A percentile compares a stretch with the other conserved stretches of the same genome.
phyloP scores from a whole-genome alignment of 345 rosid genomes.

The Populus pruinosa region DNA sequence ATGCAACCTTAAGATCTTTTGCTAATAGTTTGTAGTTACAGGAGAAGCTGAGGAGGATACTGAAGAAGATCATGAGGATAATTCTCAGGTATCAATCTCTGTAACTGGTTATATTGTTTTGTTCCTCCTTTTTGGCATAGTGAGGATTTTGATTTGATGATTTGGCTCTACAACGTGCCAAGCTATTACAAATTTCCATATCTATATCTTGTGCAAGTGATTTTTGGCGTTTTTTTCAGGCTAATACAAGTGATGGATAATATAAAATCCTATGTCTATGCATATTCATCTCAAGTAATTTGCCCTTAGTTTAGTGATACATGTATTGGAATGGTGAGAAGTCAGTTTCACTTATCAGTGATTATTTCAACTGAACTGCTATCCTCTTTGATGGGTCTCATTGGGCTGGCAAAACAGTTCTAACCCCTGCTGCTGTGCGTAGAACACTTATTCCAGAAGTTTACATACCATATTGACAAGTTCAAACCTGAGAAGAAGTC shows the following conservation, averaged over 20 bases:
- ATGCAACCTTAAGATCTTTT: not conserved
- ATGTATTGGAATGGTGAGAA: not conserved
- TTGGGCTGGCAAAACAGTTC: not conserved
- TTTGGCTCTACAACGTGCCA: not conserved
- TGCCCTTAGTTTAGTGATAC: not conserved
- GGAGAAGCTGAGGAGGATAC: conserved; percentile 47
- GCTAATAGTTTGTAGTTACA: conserved; percentile 34
- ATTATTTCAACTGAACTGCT: not conserved
- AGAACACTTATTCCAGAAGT: no score
- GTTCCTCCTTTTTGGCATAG: not conserved
- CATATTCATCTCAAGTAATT: not conserved
- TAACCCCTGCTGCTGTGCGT: not conserved
- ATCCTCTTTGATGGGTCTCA: not conserved
- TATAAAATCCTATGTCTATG: not conserved
- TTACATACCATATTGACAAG: no score
- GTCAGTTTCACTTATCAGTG: not conserved
- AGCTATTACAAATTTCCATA: not conserved
- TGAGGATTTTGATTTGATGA: not conserved
- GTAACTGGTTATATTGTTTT: not conserved
- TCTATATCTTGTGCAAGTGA: not conserved
- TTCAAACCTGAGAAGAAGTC: no score
- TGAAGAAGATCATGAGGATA: conserved; percentile 46
- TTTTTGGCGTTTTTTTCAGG: not conserved
- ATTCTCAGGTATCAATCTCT: conserved; percentile 52
- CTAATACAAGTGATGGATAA: not conserved